These are phyloP conservation scores for Neurospora sp. DNA, from an alignment of 495 filamentous ascomycete genomes.

Conservation along the genomic window DNA sequence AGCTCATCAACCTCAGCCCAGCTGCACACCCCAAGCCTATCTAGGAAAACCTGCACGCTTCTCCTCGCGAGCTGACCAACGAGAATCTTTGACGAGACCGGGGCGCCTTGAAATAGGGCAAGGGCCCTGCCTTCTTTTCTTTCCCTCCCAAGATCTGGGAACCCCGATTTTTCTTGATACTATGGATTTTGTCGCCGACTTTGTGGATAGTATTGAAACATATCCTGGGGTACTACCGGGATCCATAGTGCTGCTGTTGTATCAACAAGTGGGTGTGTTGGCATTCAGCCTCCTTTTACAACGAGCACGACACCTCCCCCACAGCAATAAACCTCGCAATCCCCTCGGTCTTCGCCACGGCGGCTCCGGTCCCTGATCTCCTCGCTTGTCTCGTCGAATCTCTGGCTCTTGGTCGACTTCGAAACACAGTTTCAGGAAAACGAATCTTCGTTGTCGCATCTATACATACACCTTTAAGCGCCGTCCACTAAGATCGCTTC, in stretches of 20 bases:
- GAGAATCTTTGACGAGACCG: not conserved
- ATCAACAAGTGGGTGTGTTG: not conserved
- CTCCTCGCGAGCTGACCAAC: not conserved
- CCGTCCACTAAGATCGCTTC: conserved; percentile 18
- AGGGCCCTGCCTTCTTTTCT: not conserved
- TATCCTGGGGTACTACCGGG: not conserved
- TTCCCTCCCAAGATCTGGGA: not conserved
- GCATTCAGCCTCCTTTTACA: not conserved
- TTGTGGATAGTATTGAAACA: not conserved
- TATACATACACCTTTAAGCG: conserved; percentile 22
- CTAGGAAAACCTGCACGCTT: not conserved
- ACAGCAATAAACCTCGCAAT: not conserved
- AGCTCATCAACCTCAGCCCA: not conserved
- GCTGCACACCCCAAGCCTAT: not conserved
- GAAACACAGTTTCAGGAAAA: conserved; percentile 10
- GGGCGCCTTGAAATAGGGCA: not conserved
- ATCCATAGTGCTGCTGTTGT: not conserved
- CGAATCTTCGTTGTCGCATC: conserved; percentile 11
- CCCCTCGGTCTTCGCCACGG: not conserved
- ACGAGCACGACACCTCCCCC: not conserved
- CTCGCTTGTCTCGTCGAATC: conserved; percentile 2
- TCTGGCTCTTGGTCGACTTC: not conserved
- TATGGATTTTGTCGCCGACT: not conserved
- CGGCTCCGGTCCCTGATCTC: not conserved
- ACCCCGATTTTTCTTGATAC: not conserved